Percentiles rank a stretch among this genome's conserved stretches.
These are phyloP conservation scores for Fusarium nematophilum DNA, from an alignment of 2,329 filamentous ascomycete species.

Conservation along the genomic window DNA sequence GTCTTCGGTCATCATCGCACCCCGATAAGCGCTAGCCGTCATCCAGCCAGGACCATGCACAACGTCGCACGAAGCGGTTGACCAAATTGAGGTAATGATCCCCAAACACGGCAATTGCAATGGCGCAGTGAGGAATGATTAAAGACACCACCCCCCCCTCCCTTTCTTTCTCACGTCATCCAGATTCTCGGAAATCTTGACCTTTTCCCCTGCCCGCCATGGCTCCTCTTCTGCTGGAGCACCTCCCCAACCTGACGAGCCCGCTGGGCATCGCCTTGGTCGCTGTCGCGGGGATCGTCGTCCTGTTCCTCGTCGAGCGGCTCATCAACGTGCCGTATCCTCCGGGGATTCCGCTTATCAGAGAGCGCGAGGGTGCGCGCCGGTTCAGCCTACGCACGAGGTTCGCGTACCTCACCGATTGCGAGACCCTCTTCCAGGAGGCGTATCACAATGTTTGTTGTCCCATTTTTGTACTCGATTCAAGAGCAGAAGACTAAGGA, in stretches of 20 bases:
- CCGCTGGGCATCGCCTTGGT: constrained; percentile 19
- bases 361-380: constrained; percentile 40
- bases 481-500: background rate
- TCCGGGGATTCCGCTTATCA: constrained; percentile 38
- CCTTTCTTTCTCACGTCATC: no score
- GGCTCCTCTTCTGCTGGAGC: constrained; percentile 14
- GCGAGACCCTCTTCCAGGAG: constrained; percentile 44
- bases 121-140: constrained; percentile 2
- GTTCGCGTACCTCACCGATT: constrained; percentile 46
- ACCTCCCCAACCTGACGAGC: constrained; percentile 16
- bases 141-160: constrained; percentile 7
- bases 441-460: constrained; percentile 46
- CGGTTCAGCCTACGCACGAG: constrained; percentile 47
- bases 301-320: constrained; percentile 35
- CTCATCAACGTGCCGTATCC: constrained; percentile 41
- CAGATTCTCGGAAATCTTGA: no score
- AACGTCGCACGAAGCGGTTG: no score
- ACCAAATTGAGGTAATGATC: no score
- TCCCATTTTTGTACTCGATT: fast-evolving
- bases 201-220: background rate
- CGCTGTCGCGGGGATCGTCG: background rate
- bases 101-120: no score
- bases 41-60: no score
- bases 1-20: no score
- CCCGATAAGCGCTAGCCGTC: no score